Conservation (phyloP, 345 rosid genomes). For the Salix brachista region DNA sequence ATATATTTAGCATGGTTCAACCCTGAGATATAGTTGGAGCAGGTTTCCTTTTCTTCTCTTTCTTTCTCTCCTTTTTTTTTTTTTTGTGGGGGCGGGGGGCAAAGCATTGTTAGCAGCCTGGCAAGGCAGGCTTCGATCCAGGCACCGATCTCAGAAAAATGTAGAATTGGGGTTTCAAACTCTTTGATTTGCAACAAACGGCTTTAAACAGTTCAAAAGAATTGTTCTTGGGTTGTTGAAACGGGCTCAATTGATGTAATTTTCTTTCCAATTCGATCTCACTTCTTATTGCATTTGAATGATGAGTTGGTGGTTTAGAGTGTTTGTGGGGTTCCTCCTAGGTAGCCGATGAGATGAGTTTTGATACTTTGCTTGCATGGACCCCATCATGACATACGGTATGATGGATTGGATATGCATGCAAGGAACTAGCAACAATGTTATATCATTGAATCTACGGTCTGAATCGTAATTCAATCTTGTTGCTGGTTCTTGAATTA, state of each 20-base stretch:
- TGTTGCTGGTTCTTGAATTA: background rate
- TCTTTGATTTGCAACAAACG: conserved; percentile 28
- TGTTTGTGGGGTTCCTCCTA: background rate
- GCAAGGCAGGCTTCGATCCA: conserved; percentile 10
- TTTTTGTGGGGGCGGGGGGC: background rate
- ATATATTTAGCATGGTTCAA: conserved; percentile 48
- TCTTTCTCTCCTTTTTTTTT: too few relatives aligned
- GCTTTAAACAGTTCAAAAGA: conserved; percentile 12
- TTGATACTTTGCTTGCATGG: background rate
- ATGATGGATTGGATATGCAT: background rate
- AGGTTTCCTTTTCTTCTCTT: background rate
- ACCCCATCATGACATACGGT: background rate
- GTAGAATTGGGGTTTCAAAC: conserved; percentile 33
- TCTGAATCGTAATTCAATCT: background rate
- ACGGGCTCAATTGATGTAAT: background rate
- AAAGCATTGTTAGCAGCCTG: conserved; percentile 12
- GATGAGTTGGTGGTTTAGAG: background rate
- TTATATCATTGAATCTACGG: background rate
- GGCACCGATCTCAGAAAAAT: conserved; percentile 17
- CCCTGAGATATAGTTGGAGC: conserved; percentile 34
- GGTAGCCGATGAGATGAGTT: background rate
- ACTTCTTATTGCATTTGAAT: background rate
- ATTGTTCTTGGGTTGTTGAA: background rate
- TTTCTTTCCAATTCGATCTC: background rate
- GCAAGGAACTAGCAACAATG: background rate